A percentile compares a stretch with the other conserved stretches of the same genome.
Conservation (phyloP, 805 yeast species). For the Pichia phayaonensis region DNA sequence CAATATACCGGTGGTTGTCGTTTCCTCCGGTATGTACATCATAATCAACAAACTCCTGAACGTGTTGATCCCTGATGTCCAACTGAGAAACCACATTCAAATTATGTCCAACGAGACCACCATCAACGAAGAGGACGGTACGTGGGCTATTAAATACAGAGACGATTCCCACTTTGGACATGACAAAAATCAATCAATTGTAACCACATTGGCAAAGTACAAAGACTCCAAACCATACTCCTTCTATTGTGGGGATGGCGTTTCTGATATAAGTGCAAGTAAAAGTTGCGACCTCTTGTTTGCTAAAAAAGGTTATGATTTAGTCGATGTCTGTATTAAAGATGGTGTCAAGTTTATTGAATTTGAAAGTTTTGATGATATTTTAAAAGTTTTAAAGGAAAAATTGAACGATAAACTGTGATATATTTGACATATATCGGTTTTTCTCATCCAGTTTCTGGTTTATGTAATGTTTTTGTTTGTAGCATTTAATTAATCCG, state of each 20-base stretch:
- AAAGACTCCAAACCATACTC: constrained; percentile 46
- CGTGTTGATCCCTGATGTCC: constrained; percentile 46
- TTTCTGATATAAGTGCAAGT: constrained; percentile 90
- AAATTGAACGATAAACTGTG: not conserved
- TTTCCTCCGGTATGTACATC: constrained; percentile 92
- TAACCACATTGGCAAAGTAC: constrained; percentile 32
- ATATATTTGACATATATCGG: not conserved
- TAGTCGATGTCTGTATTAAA: constrained; percentile 73
- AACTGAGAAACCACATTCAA: constrained; percentile 57
- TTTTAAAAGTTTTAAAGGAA: constrained; percentile 46
- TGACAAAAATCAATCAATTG: constrained; percentile 82
- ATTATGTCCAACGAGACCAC: constrained; percentile 60
- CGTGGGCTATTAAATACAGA: constrained; percentile 80
- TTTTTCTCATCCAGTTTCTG: no score
- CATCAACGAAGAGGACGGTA: constrained; percentile 35
- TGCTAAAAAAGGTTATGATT: constrained; percentile 88
- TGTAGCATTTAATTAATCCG: no score
- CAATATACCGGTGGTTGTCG: constrained; percentile 77
- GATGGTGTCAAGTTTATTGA: constrained; percentile 80
- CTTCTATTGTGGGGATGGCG: constrained; percentile 97
- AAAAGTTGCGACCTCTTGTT: constrained; percentile 88
- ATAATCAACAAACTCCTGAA: constrained; percentile 68
- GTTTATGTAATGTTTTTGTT: not conserved
- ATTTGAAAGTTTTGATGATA: constrained; percentile 70
- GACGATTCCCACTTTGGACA: constrained; percentile 91